These are phyloP conservation scores for Auriscalpium microsporum DNA, from an alignment of 768 basidiomycete genomes.

Conservation along the genomic window DNA sequence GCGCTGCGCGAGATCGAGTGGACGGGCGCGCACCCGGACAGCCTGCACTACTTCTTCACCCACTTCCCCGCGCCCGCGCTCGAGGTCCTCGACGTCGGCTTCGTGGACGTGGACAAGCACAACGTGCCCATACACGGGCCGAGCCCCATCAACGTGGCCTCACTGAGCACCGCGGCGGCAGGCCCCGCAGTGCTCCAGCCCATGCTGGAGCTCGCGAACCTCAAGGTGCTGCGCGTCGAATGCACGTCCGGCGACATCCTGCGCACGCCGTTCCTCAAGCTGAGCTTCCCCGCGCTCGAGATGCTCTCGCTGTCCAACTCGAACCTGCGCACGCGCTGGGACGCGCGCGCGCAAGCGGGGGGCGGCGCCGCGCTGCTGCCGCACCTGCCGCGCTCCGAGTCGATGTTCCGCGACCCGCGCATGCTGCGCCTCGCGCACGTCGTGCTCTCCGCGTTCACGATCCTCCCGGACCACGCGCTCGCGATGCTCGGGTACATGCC, in stretches of 20 bases:
- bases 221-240: slow-evolving; percentile 8
- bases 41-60: slow-evolving; percentile 2
- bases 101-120: slow-evolving; percentile 5
- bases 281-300: slow-evolving; percentile 10
- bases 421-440: slow-evolving; percentile 9
- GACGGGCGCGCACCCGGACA: slow-evolving; percentile 7
- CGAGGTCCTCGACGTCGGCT: slow-evolving; percentile 6
- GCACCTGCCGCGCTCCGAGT: slow-evolving; percentile 6
- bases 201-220: slow-evolving; percentile 1
- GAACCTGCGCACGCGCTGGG: not conserved
- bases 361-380: not conserved
- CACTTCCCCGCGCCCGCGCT: slow-evolving; percentile 6
- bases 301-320: slow-evolving; percentile 8
- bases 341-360: not conserved
- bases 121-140: not conserved
- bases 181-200: not conserved
- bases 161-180: not conserved
- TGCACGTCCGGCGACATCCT: slow-evolving; percentile 4
- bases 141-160: not conserved
- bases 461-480: slow-evolving; percentile 3
- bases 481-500: slow-evolving; percentile 12
- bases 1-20: slow-evolving; percentile 11
- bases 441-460: slow-evolving; percentile 5
- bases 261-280: slow-evolving; percentile 10
- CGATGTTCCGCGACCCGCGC: slow-evolving; percentile 13